These are phyloP conservation scores for Theobroma grandiflorum DNA, from an alignment of 441 rosid genomes.

Conservation along the genomic window DNA sequence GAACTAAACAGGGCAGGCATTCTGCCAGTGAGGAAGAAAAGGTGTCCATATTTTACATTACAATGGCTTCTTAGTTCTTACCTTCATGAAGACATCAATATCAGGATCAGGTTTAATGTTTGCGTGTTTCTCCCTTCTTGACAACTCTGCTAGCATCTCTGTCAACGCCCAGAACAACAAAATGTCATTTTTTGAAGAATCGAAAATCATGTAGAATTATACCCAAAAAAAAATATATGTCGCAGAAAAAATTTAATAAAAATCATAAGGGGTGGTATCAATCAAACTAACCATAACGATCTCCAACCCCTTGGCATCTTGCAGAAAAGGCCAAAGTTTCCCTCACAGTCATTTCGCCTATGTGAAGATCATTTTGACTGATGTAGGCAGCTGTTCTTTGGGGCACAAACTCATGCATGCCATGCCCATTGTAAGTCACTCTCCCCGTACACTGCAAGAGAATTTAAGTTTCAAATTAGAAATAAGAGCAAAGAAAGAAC, in stretches of 20 bases:
- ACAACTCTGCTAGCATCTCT: slow-evolving; percentile 65
- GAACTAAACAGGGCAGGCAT: background rate
- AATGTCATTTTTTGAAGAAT: background rate
- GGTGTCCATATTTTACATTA: background rate
- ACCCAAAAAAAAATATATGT: background rate
- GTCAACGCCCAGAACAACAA: slow-evolving; percentile 23
- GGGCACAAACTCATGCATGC: slow-evolving; percentile 64
- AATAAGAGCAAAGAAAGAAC: background rate
- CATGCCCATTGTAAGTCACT: slow-evolving; percentile 67
- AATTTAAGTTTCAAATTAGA: slow-evolving; percentile 12
- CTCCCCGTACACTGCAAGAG: slow-evolving; percentile 48
- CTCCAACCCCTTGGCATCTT: slow-evolving; percentile 72
- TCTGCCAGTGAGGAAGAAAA: background rate
- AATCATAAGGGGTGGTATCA: background rate
- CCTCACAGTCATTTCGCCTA: slow-evolving; percentile 70
- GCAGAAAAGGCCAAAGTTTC: slow-evolving; percentile 70
- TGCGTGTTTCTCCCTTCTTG: slow-evolving; percentile 66
- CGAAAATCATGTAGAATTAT: background rate
- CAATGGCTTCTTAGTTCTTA: slow-evolving; percentile 21
- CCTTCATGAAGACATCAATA: slow-evolving; percentile 73
- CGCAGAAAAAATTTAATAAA: background rate
- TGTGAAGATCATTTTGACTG: slow-evolving; percentile 65
- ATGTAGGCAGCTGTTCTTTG: slow-evolving; percentile 69
- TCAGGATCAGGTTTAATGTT: slow-evolving; percentile 71
- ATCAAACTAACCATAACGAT: slow-evolving; percentile 56